These are phyloP conservation scores for Solanum dulcamara DNA, from an alignment of 257 asterid species.

Conservation along the genomic window DNA sequence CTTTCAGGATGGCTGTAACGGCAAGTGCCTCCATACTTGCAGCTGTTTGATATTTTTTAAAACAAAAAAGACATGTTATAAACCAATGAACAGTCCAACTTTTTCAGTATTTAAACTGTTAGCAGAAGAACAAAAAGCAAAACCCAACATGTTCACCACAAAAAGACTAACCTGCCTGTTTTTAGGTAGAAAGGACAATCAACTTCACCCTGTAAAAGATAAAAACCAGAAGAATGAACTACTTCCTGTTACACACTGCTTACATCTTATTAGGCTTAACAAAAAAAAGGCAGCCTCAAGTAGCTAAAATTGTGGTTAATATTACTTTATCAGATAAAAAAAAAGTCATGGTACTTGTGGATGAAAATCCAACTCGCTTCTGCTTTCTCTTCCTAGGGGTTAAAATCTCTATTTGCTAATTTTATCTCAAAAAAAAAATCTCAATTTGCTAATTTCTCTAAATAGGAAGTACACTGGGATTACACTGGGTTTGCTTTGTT, in stretches of 20 bases:
- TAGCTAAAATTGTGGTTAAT: neutral
- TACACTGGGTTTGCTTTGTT: neutral
- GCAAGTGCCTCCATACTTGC: slow-evolving; percentile 89
- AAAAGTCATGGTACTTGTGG: neutral
- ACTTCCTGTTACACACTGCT: neutral
- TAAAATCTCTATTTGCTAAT: neutral
- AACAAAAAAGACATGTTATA: slow-evolving; percentile 5
- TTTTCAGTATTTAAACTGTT: neutral
- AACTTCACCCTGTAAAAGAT: slow-evolving; percentile 72
- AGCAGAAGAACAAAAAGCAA: neutral
- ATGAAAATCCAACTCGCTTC: neutral
- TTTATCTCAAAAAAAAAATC: neutral
- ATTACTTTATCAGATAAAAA: neutral
- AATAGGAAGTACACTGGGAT: neutral
- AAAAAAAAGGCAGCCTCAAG: neutral
- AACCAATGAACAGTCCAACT: neutral
- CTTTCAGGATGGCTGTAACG: slow-evolving; percentile 94
- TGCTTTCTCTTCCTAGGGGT: neutral
- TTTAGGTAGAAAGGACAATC: slow-evolving; percentile 94
- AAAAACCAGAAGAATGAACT: neutral
- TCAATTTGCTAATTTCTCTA: neutral
- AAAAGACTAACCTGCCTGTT: slow-evolving; percentile 83
- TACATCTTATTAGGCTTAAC: neutral
- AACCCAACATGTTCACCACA: slow-evolving; percentile 1
- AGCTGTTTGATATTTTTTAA: slow-evolving; percentile 38